These are phyloP conservation scores for Pichia sp. DNA, from an alignment of 1,139 yeast genomes.

Conservation along the genomic window DNA sequence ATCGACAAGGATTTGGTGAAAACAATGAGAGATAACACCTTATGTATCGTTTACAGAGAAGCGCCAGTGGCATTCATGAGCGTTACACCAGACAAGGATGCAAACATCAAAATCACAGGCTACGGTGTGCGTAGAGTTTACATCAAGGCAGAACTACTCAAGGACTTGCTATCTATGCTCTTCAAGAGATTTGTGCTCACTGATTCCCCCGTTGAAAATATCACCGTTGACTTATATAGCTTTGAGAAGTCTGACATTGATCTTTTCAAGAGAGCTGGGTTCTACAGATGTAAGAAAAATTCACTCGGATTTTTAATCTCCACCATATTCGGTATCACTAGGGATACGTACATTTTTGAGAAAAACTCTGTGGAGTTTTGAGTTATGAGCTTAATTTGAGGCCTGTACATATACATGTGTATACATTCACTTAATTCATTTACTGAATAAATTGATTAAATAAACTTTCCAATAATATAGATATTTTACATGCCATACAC, in stretches of 20 bases:
- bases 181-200: conserved; percentile 10
- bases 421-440: too few species aligned
- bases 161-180: conserved; percentile 38
- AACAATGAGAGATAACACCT: conserved; percentile 41
- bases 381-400: neutral
- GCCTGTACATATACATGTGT: neutral
- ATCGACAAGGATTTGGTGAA: conserved; percentile 26
- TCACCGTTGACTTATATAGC: conserved; percentile 44
- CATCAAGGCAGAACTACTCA: conserved; percentile 51
- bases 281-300: conserved; percentile 12
- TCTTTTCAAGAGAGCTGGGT: conserved; percentile 31
- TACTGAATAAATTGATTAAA: too few species aligned
- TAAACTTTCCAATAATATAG: too few species aligned
- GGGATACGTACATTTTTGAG: conserved; percentile 44
- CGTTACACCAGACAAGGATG: conserved; percentile 25
- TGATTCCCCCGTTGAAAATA: conserved; percentile 19
- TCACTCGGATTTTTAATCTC: conserved; percentile 5
- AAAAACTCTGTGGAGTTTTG: conserved; percentile 12
- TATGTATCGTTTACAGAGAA: conserved; percentile 51
- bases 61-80: conserved; percentile 61
- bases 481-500: too few species aligned
- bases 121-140: conserved; percentile 63
- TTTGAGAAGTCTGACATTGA: conserved; percentile 39
- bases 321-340: conserved; percentile 36
- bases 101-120: conserved; percentile 44